phyloP scores from a whole-genome alignment of 805 yeast species.

The Ogataea degrootiae region DNA sequence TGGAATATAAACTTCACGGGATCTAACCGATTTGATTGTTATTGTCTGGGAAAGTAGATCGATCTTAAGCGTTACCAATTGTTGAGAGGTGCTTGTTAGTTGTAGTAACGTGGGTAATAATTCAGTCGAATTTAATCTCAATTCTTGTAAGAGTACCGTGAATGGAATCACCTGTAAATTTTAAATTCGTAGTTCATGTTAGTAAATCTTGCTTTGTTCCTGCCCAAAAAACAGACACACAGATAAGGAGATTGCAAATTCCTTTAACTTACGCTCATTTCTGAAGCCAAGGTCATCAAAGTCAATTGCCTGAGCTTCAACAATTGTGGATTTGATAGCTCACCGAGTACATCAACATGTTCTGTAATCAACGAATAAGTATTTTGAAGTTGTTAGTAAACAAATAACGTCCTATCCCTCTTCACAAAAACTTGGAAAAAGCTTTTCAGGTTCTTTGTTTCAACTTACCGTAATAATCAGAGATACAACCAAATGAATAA shows the following conservation, averaged over 20 bases:
- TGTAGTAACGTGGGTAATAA: conserved; percentile 7
- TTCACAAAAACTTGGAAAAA: too few relatives aligned
- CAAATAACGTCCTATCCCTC: too few relatives aligned
- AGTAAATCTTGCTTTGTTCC: neutral
- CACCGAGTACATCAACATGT: too few relatives aligned
- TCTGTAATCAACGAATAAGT: neutral
- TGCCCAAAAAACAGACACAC: neutral
- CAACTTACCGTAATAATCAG: conserved; percentile 13
- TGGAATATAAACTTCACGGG: conserved; percentile 17
- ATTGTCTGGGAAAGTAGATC: conserved; percentile 11
- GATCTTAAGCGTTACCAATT: conserved; percentile 8
- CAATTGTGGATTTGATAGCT: conserved; percentile 2
- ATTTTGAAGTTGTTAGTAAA: neutral
- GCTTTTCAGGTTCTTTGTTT: neutral
- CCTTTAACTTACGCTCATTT: neutral
- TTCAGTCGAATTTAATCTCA: neutral
- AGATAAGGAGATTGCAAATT: neutral
- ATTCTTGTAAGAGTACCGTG: conserved; percentile 1
- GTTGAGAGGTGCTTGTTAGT: conserved; percentile 9
- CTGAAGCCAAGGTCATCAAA: conserved; percentile 10
- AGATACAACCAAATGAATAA: conserved; percentile 24
- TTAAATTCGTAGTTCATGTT: neutral
- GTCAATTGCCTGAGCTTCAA: conserved; percentile 20
- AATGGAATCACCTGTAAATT: conserved; percentile 6
- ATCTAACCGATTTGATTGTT: conserved; percentile 3